These are phyloP conservation scores for Coemansia sp. DNA, from an alignment of 192 early-diverging fungal genomes.

Conservation along the genomic window DNA sequence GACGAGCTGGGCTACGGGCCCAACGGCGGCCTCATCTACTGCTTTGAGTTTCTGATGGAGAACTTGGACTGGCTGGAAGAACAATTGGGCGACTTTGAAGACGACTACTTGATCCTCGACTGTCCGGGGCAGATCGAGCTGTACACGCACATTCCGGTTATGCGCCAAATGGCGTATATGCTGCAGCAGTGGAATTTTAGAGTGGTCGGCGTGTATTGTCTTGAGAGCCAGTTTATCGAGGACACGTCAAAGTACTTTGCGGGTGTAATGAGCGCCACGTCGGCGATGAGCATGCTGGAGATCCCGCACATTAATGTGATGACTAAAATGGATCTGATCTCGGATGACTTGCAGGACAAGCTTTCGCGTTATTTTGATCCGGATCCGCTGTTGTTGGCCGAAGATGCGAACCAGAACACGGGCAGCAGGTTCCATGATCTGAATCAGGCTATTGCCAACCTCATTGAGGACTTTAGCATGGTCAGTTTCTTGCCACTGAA, in stretches of 20 bases:
- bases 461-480: conserved; percentile 98
- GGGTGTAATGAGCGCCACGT: conserved; percentile 93
- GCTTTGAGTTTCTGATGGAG: conserved; percentile 92
- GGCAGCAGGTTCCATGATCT: conserved; percentile 77
- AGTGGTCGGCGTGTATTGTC: conserved; percentile 90
- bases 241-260: conserved; percentile 97
- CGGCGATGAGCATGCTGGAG: conserved; percentile 93
- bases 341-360: conserved; percentile 59
- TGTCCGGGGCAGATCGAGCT: conserved; percentile 98
- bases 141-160: conserved; percentile 97
- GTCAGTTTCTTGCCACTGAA: conserved; percentile 93
- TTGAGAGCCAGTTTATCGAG: conserved; percentile 94
- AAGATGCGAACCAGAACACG: conserved; percentile 76
- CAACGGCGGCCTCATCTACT: conserved; percentile 96
- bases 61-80: conserved; percentile 98
- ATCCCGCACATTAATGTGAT: conserved; percentile 99
- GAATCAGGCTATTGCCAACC: conserved; percentile 83
- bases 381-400: conserved; percentile 80
- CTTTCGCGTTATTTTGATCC: conserved; percentile 86
- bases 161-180: conserved; percentile 73
- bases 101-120: conserved; percentile 97
- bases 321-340: conserved; percentile 94
- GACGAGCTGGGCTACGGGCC: conserved; percentile 96
- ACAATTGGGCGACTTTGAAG: conserved; percentile 83
- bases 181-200: conserved; percentile 73